phyloP scores from a whole-genome alignment of 73 alveolate species.

The Blepharisma stoltei region DNA sequence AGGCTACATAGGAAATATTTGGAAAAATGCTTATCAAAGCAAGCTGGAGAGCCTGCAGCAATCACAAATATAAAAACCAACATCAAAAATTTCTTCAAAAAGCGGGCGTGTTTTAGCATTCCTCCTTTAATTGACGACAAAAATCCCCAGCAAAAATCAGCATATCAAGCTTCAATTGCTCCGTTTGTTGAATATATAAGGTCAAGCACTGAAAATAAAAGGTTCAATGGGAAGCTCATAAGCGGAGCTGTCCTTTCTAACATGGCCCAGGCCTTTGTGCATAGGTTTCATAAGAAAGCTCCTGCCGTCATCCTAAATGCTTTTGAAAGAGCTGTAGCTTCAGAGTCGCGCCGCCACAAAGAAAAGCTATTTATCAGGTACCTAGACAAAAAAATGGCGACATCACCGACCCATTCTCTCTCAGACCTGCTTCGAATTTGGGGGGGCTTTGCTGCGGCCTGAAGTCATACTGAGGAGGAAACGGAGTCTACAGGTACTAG shows the following conservation, averaged over 20 bases:
- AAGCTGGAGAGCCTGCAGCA: neutral
- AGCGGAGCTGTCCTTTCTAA: neutral
- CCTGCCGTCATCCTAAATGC: neutral
- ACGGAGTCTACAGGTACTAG: too few species aligned
- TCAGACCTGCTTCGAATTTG: too few species aligned
- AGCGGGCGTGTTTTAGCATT: neutral
- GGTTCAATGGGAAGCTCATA: neutral
- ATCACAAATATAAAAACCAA: neutral
- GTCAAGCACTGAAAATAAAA: neutral
- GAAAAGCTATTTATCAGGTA: neutral
- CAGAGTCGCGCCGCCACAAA: neutral
- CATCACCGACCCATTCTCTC: too few species aligned
- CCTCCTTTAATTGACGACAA: neutral
- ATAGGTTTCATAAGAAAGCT: neutral
- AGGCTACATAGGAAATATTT: neutral
- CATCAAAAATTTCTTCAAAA: neutral
- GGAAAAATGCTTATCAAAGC: neutral
- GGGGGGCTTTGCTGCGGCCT: too few species aligned
- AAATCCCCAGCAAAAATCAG: neutral
- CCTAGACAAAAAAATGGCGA: neutral
- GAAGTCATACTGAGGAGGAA: too few species aligned
- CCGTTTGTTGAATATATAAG: neutral
- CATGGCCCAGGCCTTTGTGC: neutral
- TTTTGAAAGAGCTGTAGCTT: slow-evolving; percentile 14
- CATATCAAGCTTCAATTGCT: neutral